Evolutionary conservation across 2,329 filamentous ascomycete genomes (phyloP).

Genomic region (Didymella exigua): DNA sequence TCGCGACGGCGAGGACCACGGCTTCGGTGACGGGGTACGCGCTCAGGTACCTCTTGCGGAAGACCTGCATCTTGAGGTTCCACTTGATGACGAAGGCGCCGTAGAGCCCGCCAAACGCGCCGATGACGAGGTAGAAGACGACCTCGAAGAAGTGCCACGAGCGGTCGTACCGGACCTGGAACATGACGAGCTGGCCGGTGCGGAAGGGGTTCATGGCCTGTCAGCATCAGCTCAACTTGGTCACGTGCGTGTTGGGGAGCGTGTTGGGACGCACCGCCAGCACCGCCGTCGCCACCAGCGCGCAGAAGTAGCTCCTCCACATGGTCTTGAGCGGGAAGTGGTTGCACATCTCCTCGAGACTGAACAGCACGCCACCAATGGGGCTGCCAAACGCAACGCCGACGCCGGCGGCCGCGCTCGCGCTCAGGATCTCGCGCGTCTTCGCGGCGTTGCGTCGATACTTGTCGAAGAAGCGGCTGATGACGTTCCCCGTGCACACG

Average conservation of each 20-base stretch:
- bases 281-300: slow-evolving; percentile 90
- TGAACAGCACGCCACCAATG: slow-evolving; percentile 95
- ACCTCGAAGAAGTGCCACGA: slow-evolving; percentile 98
- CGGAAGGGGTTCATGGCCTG: slow-evolving; percentile 95
- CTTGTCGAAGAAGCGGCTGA: slow-evolving; percentile 89
- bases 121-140: slow-evolving; percentile 88
- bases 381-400: slow-evolving; percentile 97
- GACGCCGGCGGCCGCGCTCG: slow-evolving; percentile 91
- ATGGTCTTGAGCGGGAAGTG: slow-evolving; percentile 97
- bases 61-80: slow-evolving; percentile 89
- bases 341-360: slow-evolving; percentile 95
- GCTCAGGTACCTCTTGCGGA: slow-evolving; percentile 88
- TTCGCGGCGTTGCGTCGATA: slow-evolving; percentile 92
- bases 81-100: slow-evolving; percentile 98
- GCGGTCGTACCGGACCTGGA: slow-evolving; percentile 93
- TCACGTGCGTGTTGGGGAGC: neutral
- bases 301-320: slow-evolving; percentile 98
- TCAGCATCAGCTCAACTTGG: neutral
- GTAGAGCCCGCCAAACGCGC: slow-evolving; percentile 91
- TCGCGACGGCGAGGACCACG: slow-evolving; percentile 78
- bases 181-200: slow-evolving; percentile 98
- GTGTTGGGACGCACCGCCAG: slow-evolving; percentile 63
- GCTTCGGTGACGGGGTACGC: slow-evolving; percentile 87
- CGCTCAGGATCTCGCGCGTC: slow-evolving; percentile 91
- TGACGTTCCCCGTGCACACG: slow-evolving; percentile 95